phyloP scores from a whole-genome alignment of 257 asterid genomes.

The Solanum verrucosum region DNA sequence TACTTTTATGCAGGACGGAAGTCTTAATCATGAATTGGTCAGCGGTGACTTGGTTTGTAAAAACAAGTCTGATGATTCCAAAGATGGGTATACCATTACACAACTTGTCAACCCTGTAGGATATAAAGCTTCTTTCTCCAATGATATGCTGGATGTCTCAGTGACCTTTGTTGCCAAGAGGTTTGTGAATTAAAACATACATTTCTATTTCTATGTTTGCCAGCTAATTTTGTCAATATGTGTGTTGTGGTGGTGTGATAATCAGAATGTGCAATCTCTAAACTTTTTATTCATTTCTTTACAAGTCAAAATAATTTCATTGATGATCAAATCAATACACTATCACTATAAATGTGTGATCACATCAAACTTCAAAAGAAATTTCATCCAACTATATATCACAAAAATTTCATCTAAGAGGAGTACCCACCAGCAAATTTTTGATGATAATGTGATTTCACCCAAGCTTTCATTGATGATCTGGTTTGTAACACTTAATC shows the following conservation, averaged over 20 bases:
- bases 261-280: background rate
- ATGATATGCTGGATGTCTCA: slow-evolving; percentile 52
- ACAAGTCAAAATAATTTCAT: background rate
- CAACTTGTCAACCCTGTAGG: slow-evolving; percentile 71
- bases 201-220: slow-evolving; percentile 3
- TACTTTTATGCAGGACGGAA: slow-evolving; percentile 17
- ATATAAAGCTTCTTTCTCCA: slow-evolving; percentile 39
- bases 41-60: slow-evolving; percentile 16
- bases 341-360: background rate
- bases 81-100: slow-evolving; percentile 41
- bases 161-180: slow-evolving; percentile 77
- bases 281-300: background rate
- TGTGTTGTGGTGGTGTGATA: background rate
- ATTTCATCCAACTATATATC: background rate
- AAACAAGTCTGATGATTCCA: slow-evolving; percentile 34
- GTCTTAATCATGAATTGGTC: slow-evolving; percentile 22
- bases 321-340: background rate
- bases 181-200: slow-evolving; percentile 31
- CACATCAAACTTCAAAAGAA: background rate
- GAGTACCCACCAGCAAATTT: background rate
- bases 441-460: background rate
- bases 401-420: background rate
- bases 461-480: background rate
- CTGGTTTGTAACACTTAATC: background rate
- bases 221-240: background rate